These are phyloP conservation scores for Leccinellum albellum DNA, from an alignment of 768 basidiomycete species.

Conservation along the genomic window DNA sequence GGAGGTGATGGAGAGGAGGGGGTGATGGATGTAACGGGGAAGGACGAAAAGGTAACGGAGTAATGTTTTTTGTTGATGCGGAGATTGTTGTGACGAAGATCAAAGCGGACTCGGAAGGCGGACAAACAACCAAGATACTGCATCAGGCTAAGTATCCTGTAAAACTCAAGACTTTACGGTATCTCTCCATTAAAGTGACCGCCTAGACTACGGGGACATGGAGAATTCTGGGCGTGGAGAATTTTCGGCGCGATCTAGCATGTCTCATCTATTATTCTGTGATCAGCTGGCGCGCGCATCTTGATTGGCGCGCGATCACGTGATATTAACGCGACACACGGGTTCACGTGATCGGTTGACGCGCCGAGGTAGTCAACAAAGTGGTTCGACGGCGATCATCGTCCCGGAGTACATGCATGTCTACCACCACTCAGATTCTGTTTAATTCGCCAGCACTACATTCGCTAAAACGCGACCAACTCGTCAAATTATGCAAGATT, in stretches of 20 bases:
- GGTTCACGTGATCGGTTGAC: constrained; percentile 17
- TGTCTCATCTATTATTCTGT: constrained; percentile 18
- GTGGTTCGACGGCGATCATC: not conserved
- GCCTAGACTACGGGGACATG: not conserved
- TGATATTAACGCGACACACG: constrained; percentile 4
- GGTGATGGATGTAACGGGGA: not conserved
- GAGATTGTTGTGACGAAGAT: constrained; percentile 4
- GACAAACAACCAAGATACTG: constrained; percentile 6
- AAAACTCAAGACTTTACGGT: not conserved
- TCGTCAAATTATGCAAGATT: constrained; percentile 80
- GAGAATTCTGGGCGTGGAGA: not conserved
- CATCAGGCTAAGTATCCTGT: not conserved
- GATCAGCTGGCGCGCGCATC: constrained; percentile 2
- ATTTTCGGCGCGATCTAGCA: not conserved
- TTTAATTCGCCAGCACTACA: constrained; percentile 83
- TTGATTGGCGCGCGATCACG: constrained; percentile 10
- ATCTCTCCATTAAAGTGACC: not conserved
- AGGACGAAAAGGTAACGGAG: not conserved
- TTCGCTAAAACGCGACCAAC: constrained; percentile 80
- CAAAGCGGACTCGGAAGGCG: constrained; percentile 6
- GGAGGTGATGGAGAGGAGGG: not conserved
- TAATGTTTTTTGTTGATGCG: constrained; percentile 12
- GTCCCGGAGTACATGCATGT: constrained; percentile 37
- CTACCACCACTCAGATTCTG: constrained; percentile 72
- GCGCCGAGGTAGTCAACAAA: constrained; percentile 19